These are phyloP conservation scores for Tolypocladium capitatum DNA, from an alignment of 2,329 filamentous ascomycete species.

Conservation along the genomic window DNA sequence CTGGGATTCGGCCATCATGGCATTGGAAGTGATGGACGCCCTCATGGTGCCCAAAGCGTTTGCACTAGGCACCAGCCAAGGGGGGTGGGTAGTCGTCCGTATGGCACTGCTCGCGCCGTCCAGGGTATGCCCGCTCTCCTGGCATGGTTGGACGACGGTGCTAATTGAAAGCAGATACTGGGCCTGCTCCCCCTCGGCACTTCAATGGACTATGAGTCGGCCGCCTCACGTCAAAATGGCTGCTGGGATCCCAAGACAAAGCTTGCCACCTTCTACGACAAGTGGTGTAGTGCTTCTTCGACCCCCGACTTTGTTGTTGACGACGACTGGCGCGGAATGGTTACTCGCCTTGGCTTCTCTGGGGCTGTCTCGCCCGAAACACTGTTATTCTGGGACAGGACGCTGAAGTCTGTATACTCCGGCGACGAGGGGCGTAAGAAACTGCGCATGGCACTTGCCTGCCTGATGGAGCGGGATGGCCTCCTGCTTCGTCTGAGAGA, in stretches of 20 bases:
- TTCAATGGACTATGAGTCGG: slow-evolving; percentile 40
- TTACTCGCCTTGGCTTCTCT: slow-evolving; percentile 32
- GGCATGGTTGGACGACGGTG: neutral
- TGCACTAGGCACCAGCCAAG: slow-evolving; percentile 37
- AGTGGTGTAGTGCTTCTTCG: slow-evolving; percentile 23
- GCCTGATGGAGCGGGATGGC: slow-evolving; percentile 33
- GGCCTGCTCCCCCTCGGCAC: slow-evolving; percentile 36
- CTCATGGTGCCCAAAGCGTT: slow-evolving; percentile 34
- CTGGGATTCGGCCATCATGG: slow-evolving; percentile 42
- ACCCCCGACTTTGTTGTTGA: slow-evolving; percentile 35
- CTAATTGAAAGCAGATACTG: slow-evolving; percentile 22
- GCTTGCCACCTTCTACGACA: slow-evolving; percentile 27
- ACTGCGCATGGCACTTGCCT: slow-evolving; percentile 30
- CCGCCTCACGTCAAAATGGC: slow-evolving; percentile 28
- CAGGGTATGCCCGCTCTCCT: slow-evolving; percentile 19
- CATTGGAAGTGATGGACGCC: slow-evolving; percentile 40
- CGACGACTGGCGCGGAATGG: slow-evolving; percentile 30
- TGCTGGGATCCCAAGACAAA: slow-evolving; percentile 35
- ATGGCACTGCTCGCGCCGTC: slow-evolving; percentile 38
- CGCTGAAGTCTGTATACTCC: slow-evolving; percentile 30
- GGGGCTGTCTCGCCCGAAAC: slow-evolving; percentile 21
- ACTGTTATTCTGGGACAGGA: slow-evolving; percentile 30
- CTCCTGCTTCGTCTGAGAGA: slow-evolving; percentile 31
- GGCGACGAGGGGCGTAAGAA: slow-evolving; percentile 37
- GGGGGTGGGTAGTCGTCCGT: slow-evolving; percentile 35